Conservation (phyloP, 805 yeast species). For the Metschnikowia gelsemii region DNA sequence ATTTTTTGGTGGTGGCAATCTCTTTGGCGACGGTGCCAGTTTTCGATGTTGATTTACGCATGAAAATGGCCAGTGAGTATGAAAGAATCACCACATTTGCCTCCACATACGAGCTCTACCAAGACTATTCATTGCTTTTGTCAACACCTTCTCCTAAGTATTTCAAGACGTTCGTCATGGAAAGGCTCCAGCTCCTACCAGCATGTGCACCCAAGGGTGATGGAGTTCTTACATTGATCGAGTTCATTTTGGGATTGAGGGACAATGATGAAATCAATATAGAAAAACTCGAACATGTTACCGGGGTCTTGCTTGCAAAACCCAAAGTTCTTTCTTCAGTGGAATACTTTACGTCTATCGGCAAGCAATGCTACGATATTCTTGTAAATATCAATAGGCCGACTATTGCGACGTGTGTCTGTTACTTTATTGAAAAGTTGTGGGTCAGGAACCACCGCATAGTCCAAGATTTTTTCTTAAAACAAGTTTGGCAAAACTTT, state of each 20-base stretch:
- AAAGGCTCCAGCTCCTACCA: constrained; percentile 54
- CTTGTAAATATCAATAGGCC: constrained; percentile 63
- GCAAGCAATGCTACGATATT: constrained; percentile 60
- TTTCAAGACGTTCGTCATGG: constrained; percentile 48
- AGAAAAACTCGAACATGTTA: constrained; percentile 65
- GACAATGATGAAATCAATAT: constrained; percentile 67
- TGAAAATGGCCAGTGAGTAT: constrained; percentile 15
- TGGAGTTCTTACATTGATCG: constrained; percentile 75
- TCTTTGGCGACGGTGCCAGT: constrained; percentile 40
- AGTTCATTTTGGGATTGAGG: constrained; percentile 72
- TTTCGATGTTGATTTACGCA: constrained; percentile 17
- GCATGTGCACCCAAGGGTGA: constrained; percentile 49
- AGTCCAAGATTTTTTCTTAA: constrained; percentile 58
- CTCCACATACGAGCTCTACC: constrained; percentile 68
- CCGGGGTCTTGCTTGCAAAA: constrained; percentile 60
- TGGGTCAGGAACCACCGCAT: constrained; percentile 51
- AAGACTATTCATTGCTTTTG: constrained; percentile 57
- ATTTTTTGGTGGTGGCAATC: constrained; percentile 50
- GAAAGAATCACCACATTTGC: constrained; percentile 40
- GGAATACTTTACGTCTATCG: constrained; percentile 57
- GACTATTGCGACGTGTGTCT: constrained; percentile 52
- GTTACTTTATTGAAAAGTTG: constrained; percentile 52
- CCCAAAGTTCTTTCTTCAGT: constrained; percentile 51
- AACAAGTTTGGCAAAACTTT: constrained; percentile 46
- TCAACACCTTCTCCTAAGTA: constrained; percentile 47